Evolutionary conservation across 1,284 basidiomycete genomes (phyloP), one percentile per base, ranked within the genome.

Genomic region (Vanrija pseudolonga): DNA sequence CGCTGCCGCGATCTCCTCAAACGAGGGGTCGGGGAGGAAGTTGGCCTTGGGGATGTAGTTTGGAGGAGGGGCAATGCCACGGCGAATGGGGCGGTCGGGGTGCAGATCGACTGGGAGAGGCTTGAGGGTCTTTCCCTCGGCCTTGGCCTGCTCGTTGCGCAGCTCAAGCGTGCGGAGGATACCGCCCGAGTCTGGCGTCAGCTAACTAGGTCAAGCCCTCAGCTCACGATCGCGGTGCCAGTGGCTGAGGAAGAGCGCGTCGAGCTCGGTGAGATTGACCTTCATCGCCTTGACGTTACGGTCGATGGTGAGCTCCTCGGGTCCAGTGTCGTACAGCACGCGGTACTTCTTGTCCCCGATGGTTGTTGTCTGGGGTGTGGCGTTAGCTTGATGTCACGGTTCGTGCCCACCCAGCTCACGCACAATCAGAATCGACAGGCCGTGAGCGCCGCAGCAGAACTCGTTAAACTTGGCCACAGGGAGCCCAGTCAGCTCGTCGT

Each of bases 371-470:
- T 70, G 53, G 38, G 40, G n/a, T n/a, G n/a, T 22, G 17, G 49
- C 26, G 24, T 26, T 42, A 51, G 37, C 26, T n/a, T n/a, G n/a
- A n/a, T n/a, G n/a, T n/a, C 11, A 37, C 20, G 8, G 12, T n/a
- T 20, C 6, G 28, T 23, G n/a, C n/a, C n/a, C 15, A 32, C 17
- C 17, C 14, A 22, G 38, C 15, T 19, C 8, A 68, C 83, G 65
- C 68, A 88, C 88, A 58, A 91, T 84, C 41, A 90, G 76, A 26
- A 84, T 85, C 24, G 88, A 83, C 64, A 91, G 86, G 0, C 89
- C 89, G 74, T 90, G 89, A 2, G 88, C 88, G 6, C 87, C 88
- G 66, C 88, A 90, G 67, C 88, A 90, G 65, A 84, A 88, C 51
- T 84, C 81, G 61, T 89, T 83, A 43, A 90, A 81, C 63, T 89